Percentiles rank a stretch among this genome's conserved stretches.
These are phyloP conservation scores for Microbotryum violaceum DNA, from an alignment of 1,284 basidiomycete species.

Conservation along the genomic window DNA sequence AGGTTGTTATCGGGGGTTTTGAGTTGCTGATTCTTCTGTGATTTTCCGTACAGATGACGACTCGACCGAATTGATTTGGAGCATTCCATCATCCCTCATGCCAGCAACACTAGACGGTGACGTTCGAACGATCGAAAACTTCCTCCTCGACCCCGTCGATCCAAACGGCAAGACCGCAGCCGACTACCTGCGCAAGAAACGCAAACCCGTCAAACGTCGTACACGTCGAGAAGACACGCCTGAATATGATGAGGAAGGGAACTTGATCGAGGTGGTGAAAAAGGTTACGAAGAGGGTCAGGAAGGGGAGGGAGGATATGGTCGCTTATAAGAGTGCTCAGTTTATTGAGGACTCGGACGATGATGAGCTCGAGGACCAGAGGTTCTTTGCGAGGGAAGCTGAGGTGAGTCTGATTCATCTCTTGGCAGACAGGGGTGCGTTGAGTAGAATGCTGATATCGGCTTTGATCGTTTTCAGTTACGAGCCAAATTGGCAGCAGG, in stretches of 20 bases:
- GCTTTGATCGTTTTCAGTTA: background rate
- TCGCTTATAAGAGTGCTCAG: constrained; percentile 74
- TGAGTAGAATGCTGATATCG: too few species aligned
- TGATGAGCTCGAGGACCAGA: constrained; percentile 48
- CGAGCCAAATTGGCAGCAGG: constrained; percentile 22
- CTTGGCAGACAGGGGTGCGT: too few species aligned
- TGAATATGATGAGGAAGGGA: constrained; percentile 41
- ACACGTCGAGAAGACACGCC: constrained; percentile 47
- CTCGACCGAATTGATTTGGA: constrained; percentile 48
- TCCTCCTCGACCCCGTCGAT: constrained; percentile 63
- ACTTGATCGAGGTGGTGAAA: constrained; percentile 23
- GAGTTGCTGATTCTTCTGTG: constrained; percentile 13
- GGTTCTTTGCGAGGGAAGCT: constrained; percentile 69
- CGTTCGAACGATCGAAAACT: constrained; percentile 65
- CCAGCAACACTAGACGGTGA: constrained; percentile 58
- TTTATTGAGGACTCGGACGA: constrained; percentile 64
- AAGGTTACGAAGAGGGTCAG: constrained; percentile 46
- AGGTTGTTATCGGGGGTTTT: constrained; percentile 5
- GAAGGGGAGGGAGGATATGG: constrained; percentile 52
- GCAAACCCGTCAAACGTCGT: constrained; percentile 38
- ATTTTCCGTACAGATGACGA: background rate
- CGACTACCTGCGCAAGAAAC: constrained; percentile 58
- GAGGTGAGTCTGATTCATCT: constrained; percentile 44
- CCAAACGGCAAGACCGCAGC: constrained; percentile 60
- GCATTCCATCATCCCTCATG: constrained; percentile 58